Evolutionary conservation across 176 grass and related monocot genomes (phyloP), one percentile per base, ranked within the genome.

Genomic region (Zoysia japonica): DNA sequence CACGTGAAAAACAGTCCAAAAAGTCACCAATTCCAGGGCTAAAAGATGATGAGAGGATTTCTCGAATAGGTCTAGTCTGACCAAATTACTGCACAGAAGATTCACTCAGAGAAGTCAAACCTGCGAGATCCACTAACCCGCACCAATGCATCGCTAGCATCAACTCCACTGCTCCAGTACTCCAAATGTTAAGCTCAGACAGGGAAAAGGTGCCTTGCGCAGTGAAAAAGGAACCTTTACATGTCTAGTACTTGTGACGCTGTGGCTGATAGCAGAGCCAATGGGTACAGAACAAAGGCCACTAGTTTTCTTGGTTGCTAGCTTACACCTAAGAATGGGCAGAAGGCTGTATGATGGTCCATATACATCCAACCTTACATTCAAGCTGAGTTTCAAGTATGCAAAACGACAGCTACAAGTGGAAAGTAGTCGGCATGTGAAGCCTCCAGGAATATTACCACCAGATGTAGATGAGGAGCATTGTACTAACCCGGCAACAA

Each of bases 401-500:
- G 78, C 79, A 89, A 77, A 75, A 70, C 3, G 44, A 81, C 35
- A 77, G 66, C 17, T 74, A 63, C 72, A 80, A 46, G 59, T 67
- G 67, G 69, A 82, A 82, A 68, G 77, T 47, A 78, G 59, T 35
- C 36, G 77, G 60, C 79, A 90, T 70, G 88, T 85, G 88, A 90
- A 74, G 50, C 53, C 46, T 59, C 68, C 59, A 40, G 53, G 14
- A 64, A 64, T 67, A 65, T 60, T 52, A 9, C 40, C 54, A 42
- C 48, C 53, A 78, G 86, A 64, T 70, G 86, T 56, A 80, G 67
- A 51, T 6, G 13, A 9, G 54, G 80, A 88, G 63, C 53, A 60
- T 66, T 68, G 81, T 73, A 88, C 90, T 87, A 45, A 99, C 96
- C 96, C 88, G 50, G 90, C 87, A 61, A 99, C 88, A 8, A 99